Evolutionary conservation across 108 stramenopile species (phyloP), one percentile per base, ranked within the genome.

Genomic region (Poteriospumella lacustris): DNA sequence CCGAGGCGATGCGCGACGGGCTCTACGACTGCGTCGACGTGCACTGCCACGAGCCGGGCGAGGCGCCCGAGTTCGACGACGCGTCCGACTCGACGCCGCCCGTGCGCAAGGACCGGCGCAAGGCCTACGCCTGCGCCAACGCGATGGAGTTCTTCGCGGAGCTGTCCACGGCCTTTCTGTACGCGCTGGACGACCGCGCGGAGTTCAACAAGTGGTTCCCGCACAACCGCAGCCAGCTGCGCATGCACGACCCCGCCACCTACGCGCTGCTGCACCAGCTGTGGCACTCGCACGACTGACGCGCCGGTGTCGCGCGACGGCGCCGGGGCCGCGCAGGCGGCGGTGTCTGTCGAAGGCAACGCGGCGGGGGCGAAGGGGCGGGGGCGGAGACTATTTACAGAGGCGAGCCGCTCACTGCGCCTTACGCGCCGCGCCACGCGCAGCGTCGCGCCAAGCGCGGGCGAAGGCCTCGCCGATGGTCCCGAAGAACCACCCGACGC

Each of bases 171-270:
- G 92, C 92, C 24, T 95, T 91, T 86, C 60, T 34, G 28, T 64
- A 34, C 33, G 36, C 5, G 36, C 80, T 93, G 44, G 91, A 91
- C 24, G 70, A 75, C 26, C n/a, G 19, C 40, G 44, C 41, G 33
- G 94, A 94, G 56, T 90, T 84, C 79, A 94, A 94, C 80, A 94
- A 94, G 79, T 94, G 94, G 94, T 92, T 68, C 76, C 94, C 94
- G 12, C 91, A 90, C 77, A 91, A 93, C 82, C 80, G 91, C 12
- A 43, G 41, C 9, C 90, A 94, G 68, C n/a, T 94, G 19, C 77
- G 77, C 59, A 79, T 85, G 39, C 91, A 91, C 76, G 94, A 94
- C 84, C 94, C 94, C n/a, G n/a, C 2, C 28, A 69, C 77, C 0
- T 28, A 1, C 3, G 67, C 40, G 12, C 19, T 78, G 1, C 67